Percentiles rank a stretch among this genome's conserved stretches.
Evolutionary conservation across 2,329 filamentous ascomycete genomes (phyloP).

Genomic region (Penicillium nordicum): DNA sequence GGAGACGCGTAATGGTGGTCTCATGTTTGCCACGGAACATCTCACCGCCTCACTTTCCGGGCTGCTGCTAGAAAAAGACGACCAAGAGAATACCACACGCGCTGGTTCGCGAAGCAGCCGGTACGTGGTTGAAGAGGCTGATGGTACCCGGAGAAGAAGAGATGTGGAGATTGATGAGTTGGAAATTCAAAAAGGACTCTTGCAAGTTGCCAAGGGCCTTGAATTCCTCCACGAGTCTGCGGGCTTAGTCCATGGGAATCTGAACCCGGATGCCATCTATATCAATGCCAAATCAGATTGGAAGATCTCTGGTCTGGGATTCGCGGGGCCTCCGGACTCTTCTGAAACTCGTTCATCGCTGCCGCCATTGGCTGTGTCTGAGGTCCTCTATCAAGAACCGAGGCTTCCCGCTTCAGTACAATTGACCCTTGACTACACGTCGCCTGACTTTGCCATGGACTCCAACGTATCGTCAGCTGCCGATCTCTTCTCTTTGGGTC

Average conservation of each 20-base stretch:
- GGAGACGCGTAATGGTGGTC: conserved; percentile 81
- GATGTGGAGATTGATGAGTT: conserved; percentile 94
- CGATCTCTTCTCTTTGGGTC: conserved; percentile 90
- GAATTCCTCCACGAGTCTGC: conserved; percentile 96
- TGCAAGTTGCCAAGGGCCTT: conserved; percentile 89
- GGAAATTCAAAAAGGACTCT: conserved; percentile 91
- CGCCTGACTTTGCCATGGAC: conserved; percentile 91
- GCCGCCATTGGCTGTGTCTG: conserved; percentile 74
- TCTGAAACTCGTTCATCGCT: conserved; percentile 73
- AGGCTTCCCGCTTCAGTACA: conserved; percentile 79
- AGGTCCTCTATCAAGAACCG: conserved; percentile 80
- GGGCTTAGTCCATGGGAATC: conserved; percentile 85
- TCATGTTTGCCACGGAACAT: conserved; percentile 93
- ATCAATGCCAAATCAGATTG: conserved; percentile 98
- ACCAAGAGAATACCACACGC: conserved; percentile 69
- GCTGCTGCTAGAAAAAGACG: conserved; percentile 81
- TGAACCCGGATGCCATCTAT: conserved; percentile 89
- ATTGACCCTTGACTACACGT: conserved; percentile 87
- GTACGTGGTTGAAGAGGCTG: conserved; percentile 75
- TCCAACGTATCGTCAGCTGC: conserved; percentile 78
- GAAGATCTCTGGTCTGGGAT: conserved; percentile 95
- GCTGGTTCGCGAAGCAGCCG: conserved; percentile 69
- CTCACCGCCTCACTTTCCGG: conserved; percentile 85
- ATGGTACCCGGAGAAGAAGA: conserved; percentile 67
- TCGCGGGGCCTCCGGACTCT: conserved; percentile 75